Base-by-base conservation (phyloP, 345 rosid species). In the Geranium rotundifolium region DNA sequence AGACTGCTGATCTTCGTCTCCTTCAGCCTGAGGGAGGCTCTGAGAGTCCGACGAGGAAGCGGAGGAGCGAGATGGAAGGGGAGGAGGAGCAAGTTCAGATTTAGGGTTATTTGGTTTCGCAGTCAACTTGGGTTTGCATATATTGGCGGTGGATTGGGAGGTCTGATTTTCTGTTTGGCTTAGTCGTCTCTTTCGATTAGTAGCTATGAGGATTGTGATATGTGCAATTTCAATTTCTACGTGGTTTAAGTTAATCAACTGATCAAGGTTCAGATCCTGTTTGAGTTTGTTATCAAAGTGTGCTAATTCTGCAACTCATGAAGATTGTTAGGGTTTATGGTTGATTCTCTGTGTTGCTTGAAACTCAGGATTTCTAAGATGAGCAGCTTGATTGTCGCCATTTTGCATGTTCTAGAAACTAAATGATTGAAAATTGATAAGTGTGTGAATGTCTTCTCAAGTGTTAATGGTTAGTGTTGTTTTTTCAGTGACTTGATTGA, bases 401-500 rank as follows among this genome's bases (percentile, higher is more conserved):
- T 41, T 41, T 5, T 41, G 50, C 50, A 1, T 41, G 50, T 41
- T 41, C 9, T 41, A 41, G 50, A n/a, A 41, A 5, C 10, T 41
- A 13, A 6, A 3, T 41, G 4, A 31, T n/a, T 31, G 3, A 7
- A 31, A 31, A 31, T 31, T 31, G 37, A 31, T 31, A 31, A 31
- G n/a, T n/a, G n/a, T n/a, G n/a, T n/a, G n/a, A n/a, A n/a, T 34
- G 41, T 34, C 8, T 34, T 4, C 8, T 3, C 5, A 34, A 3
- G 8, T 34, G 41, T 34, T 34, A 34, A 41, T 41, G 50, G 50
- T 41, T 41, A 4, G 50, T 41, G 50, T 41, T 23, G 5, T 12
- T 12, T 41, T 41, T 12, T 41, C 50, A 41, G 50, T 12, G 50
- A 15, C 30, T 29, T 52, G 67, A 60, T 54, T 34, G 71, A 56